Base-by-base conservation (phyloP, 2,329 filamentous ascomycete species). In the Coniochaeta hoffmannii region DNA sequence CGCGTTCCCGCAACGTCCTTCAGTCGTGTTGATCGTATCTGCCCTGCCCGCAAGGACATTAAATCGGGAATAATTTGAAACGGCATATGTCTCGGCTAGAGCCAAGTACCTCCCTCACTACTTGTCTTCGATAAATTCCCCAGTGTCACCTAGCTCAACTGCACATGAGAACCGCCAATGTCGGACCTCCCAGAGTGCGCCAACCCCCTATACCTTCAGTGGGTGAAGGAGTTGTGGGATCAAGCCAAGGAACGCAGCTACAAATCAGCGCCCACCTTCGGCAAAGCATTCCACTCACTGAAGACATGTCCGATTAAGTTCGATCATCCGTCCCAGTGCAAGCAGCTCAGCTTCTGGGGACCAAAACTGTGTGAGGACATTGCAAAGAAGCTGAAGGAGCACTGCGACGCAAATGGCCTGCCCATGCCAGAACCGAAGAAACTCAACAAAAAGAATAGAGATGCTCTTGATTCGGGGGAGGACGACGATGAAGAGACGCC, bases 161-260 rank as follows among this genome's bases (percentile, higher is more conserved):
- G 11, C 41, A 7, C 19, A 15, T 3, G 2, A 10, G 12, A 11
- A 26, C 4, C 19, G 5, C 5, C 41, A 46, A 46, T 46, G 41
- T 46, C 41, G 5, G 41, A 46, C 41, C 22, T 46, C 12, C 41
- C 41, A n/a, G 62, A 74, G 28, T 86, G 81, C 60, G 79, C 83
- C 15, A 94, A 94, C 63, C 85, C 88, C 5, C 76, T 89, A 38
- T 77, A 90, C 9, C 76, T 92, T 11, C 72, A 73, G 60, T 92
- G 87, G 84, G 82, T 92, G 53, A 86, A 88, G 64, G 87, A 91
- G 73, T 90, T 86, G 87, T 79, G 87, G 52, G 86, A 91, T 46
- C 67, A 80, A 38, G 88, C 87, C 12, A 77, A 80, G 51, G 82
- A 89, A 61, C 80, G 80, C 49, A 89, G 87, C 65, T 81, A 82